Percentiles rank a stretch among this genome's conserved stretches.
Evolutionary conservation across 1,284 basidiomycete species (phyloP).

Genomic region (Ceratobasidium sp.): DNA sequence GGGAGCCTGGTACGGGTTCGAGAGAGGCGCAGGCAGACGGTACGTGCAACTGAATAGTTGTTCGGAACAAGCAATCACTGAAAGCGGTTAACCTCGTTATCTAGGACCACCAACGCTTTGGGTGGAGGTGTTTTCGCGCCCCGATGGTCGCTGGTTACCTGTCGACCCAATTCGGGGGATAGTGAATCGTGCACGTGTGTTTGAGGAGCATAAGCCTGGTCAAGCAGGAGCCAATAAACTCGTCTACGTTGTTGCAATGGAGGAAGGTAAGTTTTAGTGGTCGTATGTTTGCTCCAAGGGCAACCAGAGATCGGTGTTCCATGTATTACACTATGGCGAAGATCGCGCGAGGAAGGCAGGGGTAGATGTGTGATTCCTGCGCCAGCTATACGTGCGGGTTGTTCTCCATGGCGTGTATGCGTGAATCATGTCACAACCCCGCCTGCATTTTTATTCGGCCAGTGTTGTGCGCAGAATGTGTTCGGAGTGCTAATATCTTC

Average conservation of each 20-base stretch:
- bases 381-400: too few species aligned
- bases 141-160: constrained; percentile 91
- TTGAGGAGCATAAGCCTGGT: constrained; percentile 62
- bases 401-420: neutral
- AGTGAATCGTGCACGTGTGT: constrained; percentile 80
- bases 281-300: constrained; percentile 16
- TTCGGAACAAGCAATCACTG: neutral
- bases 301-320: neutral
- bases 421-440: neutral
- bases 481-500: too few species aligned
- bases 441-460: too few species aligned
- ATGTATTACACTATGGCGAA: constrained; percentile 53
- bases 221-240: constrained; percentile 76
- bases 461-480: too few species aligned
- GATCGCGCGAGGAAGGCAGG: neutral
- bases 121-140: constrained; percentile 95
- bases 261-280: constrained; percentile 77
- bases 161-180: constrained; percentile 87
- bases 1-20: neutral
- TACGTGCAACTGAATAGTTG: neutral
- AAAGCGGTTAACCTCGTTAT: constrained; percentile 45
- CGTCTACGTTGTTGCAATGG: constrained; percentile 92
- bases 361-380: neutral
- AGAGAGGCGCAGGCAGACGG: neutral
- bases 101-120: constrained; percentile 85